Base-by-base conservation (phyloP, 768 basidiomycete genomes). In the Kwoniella botswanensis region DNA sequence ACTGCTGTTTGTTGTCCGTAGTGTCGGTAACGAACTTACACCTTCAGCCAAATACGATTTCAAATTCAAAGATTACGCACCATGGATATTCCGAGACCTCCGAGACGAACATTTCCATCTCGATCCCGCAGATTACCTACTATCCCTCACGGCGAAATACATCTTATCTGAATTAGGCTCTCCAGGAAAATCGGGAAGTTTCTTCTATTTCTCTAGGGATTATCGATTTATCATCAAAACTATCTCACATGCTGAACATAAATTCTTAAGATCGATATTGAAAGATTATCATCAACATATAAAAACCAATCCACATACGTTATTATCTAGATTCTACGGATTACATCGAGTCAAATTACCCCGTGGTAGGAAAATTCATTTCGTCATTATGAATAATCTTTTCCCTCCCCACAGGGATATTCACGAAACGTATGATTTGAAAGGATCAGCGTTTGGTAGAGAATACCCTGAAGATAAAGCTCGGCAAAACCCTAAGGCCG, bases 201-300 rank as follows among this genome's bases (percentile, higher is more conserved):
- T 99, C 86, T 99, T 99, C 87, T 99, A 98, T 85, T 98, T 98
- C 83, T 97, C 94, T 6, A 88, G 94, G 53, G 96, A 99, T 86
- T 99, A 98, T 81, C 91, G 96, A 2, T 99, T 97, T 86, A 99
- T 99, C 86, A 98, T 99, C 89, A 99, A 99, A 85, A 99, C 96
- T 18, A 98, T 99, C 72, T 92, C 90, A 15, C 93, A 94, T 78
- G 88, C 89, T 44, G 97, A 99, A 82, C 94, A 97, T 87, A 92
- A 93, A 82, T 98, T 95, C 84, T 87, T 99, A 1, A 88, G 94
- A 24, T 87, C 86, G 11, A 92, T 98, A 74, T 88, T 99, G 59
- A 89, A 88, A 76, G 84, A 89, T 56, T 98, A 98, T 83, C 89
- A 96, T 82, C 86, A 87, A 18, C 94, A 98, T 79, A 88, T 98